Evolutionary conservation across 352 stramenopile species (phyloP).

Genomic region (Phytopythium helicoides): DNA sequence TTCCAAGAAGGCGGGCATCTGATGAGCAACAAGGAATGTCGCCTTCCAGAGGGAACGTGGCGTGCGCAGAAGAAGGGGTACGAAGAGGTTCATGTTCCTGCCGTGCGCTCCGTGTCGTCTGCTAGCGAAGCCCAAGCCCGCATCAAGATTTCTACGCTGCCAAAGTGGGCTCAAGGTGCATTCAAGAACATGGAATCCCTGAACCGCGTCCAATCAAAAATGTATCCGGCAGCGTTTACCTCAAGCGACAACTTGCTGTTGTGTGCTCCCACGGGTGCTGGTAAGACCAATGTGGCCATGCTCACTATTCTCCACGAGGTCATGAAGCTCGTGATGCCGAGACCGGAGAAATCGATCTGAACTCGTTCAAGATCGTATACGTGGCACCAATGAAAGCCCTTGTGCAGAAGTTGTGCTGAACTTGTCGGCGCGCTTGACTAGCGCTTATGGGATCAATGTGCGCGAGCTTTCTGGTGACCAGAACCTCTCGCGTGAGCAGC

Average conservation of each 20-base stretch:
- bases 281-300: conserved; percentile 99
- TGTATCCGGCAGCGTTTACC: conserved; percentile 92
- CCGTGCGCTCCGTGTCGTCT: conserved; percentile 82
- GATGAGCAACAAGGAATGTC: conserved; percentile 98
- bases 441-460: conserved; percentile 94
- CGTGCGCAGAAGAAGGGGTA: conserved; percentile 96
- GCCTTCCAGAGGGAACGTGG: conserved; percentile 96
- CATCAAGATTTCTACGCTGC: conserved; percentile 92
- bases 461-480: conserved; percentile 98
- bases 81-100: conserved; percentile 99
- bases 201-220: conserved; percentile 99
- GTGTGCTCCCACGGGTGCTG: conserved; percentile 98
- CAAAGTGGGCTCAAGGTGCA: conserved; percentile 93
- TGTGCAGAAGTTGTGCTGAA: conserved; percentile 99
- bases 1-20: conserved; percentile 96
- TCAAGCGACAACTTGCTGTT: conserved; percentile 97
- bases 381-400: conserved; percentile 99
- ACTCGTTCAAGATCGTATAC: conserved; percentile 99
- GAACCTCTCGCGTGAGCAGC: conserved; percentile 96
- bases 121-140: conserved; percentile 70
- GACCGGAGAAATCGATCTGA: conserved; percentile 91
- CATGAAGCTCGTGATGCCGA: conserved; percentile 82
- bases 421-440: conserved; percentile 92
- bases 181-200: conserved; percentile 98
- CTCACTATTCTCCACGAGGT: conserved; percentile 99